These are phyloP conservation scores for Citrullus colocynthis DNA, from an alignment of 306 rosid species.

Conservation along the genomic window DNA sequence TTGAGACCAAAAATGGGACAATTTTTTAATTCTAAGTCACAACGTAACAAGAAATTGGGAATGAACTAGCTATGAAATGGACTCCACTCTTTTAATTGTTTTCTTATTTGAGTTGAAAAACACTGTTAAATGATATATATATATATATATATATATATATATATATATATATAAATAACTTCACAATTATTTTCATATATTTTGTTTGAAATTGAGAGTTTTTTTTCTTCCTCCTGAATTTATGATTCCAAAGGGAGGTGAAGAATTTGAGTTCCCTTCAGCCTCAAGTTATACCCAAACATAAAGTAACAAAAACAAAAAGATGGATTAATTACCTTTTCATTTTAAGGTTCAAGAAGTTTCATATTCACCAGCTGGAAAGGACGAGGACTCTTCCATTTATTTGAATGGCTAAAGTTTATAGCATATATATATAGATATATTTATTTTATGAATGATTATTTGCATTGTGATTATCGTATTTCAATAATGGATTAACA, in stretches of 20 bases:
- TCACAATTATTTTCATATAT: neutral
- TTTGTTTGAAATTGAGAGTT: neutral
- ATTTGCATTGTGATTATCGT: neutral
- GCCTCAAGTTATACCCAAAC: neutral
- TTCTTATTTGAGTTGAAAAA: neutral
- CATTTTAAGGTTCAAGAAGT: neutral
- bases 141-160: too few species aligned
- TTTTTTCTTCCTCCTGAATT: neutral
- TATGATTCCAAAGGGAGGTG: neutral
- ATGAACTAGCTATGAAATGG: neutral
- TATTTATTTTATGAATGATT: neutral
- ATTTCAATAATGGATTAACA: neutral
- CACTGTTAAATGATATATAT: neutral
- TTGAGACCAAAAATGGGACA: neutral
- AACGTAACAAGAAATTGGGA: neutral
- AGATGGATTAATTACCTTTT: neutral
- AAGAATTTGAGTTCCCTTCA: neutral
- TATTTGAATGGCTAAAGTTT: neutral
- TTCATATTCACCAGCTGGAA: conserved; percentile 1
- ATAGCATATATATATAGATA: neutral
- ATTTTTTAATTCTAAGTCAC: neutral
- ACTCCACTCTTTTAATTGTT: neutral
- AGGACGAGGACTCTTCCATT: neutral
- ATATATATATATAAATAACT: too few species aligned
- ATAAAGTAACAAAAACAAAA: neutral